Percentiles rank a stretch among this genome's conserved stretches.
phyloP scores from a whole-genome alignment of 306 rosid species.

The Herpetospermum pedunculosum region DNA sequence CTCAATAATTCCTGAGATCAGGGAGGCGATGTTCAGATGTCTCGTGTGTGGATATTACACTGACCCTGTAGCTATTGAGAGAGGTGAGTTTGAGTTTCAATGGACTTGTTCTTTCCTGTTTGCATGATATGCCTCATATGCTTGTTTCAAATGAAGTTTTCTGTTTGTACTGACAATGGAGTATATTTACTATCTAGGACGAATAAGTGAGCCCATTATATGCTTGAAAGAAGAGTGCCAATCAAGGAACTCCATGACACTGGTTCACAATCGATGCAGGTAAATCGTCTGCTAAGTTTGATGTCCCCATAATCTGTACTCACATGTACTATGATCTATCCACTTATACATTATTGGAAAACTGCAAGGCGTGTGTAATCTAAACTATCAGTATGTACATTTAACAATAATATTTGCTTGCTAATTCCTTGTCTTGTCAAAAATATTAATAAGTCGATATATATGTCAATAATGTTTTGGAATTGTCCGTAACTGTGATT shows the following conservation, averaged over 20 bases:
- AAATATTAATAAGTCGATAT: not conserved
- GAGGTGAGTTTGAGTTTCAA: constrained; percentile 36
- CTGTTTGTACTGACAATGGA: constrained; percentile 3
- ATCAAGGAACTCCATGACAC: constrained; percentile 81
- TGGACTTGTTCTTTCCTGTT: not conserved
- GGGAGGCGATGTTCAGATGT: constrained; percentile 95
- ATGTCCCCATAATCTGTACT: not conserved
- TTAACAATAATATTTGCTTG: not conserved
- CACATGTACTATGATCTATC: not conserved
- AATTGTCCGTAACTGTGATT: not conserved
- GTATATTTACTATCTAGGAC: constrained; percentile 32
- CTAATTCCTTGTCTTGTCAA: not conserved
- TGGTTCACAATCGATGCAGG: constrained; percentile 96
- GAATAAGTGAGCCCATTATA: constrained; percentile 55
- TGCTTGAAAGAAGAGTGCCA: constrained; percentile 92
- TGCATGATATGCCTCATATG: not conserved
- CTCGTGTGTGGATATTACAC: constrained; percentile 80
- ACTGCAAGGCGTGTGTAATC: not conserved
- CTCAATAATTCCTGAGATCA: constrained; percentile 80
- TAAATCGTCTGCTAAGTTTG: constrained; percentile 14
- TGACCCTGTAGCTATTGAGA: constrained; percentile 70
- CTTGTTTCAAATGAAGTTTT: not conserved
- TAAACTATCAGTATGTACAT: not conserved
- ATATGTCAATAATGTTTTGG: not conserved
- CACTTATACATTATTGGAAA: not conserved